Percentiles rank a stretch among this genome's conserved stretches.
Conservation (phyloP, 2,329 filamentous ascomycete species). For the Trichoderma brevicompactum region DNA sequence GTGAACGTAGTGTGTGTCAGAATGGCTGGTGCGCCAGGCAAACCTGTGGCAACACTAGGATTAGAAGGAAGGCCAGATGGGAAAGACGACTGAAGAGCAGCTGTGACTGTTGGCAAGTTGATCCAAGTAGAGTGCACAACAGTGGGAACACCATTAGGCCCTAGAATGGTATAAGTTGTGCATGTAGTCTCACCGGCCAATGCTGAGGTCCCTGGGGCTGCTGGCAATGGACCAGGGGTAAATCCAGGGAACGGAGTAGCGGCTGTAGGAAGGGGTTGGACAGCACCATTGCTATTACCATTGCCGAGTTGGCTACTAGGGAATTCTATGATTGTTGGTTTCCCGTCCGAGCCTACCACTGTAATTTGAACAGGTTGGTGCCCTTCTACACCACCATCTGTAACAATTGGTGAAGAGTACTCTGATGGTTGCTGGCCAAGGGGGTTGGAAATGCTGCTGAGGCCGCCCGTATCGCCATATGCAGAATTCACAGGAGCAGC, state of each 20-base stretch:
- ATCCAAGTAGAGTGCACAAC: conserved; percentile 44
- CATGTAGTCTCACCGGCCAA: conserved; percentile 28
- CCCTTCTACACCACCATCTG: conserved; percentile 23
- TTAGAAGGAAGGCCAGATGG: conserved; percentile 28
- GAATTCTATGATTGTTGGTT: conserved; percentile 37
- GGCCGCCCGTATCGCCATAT: conserved; percentile 4
- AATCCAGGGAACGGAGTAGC: not conserved
- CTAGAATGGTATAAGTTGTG: conserved; percentile 38
- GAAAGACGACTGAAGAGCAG: conserved; percentile 8
- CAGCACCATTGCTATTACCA: conserved; percentile 13
- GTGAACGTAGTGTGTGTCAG: conserved; percentile 20
- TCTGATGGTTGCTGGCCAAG: conserved; percentile 27
- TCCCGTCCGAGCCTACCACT: conserved; percentile 34
- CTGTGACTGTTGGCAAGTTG: conserved; percentile 25
- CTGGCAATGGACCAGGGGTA: not conserved
- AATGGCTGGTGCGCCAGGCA: conserved; percentile 24
- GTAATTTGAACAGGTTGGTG: conserved; percentile 31
- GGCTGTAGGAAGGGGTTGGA: conserved; percentile 24
- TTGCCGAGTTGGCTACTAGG: conserved; percentile 23
- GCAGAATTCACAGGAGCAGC: conserved; percentile 5
- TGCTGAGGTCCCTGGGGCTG: not conserved
- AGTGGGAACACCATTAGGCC: conserved; percentile 42
- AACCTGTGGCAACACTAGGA: conserved; percentile 9
- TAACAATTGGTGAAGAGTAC: conserved; percentile 27
- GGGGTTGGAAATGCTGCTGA: not conserved